Base-by-base conservation (phyloP, 1,284 basidiomycete species). In the Cronartium quercuum region DNA sequence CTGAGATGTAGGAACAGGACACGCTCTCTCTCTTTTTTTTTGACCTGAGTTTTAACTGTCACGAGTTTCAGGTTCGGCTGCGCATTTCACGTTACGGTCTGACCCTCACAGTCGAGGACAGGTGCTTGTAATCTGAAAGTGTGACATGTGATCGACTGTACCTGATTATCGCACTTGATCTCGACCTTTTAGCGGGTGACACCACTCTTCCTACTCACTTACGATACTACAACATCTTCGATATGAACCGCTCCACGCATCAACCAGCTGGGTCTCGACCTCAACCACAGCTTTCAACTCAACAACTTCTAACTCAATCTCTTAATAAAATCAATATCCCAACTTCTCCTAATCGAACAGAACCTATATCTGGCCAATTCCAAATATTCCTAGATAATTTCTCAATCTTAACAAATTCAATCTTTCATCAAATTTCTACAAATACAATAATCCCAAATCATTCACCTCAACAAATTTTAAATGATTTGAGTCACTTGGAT, bases 371-470 rank as follows among this genome's bases (percentile, higher is more conserved):
- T 24, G 21, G 24, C 18, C 69, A 73, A 40, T 73, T 73, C 51
- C 47, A 66, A 58, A 44, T 29, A 12, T 73, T 73, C 47, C 42
- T 73, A 2, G n/a, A 29, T 24, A 41, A 55, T 47, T 73, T 64
- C 47, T 38, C 64, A n/a, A 61, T 24, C 24, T 64, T 73, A 35
- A 65, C 38, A 5, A 42, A 73, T 47, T 38, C 69, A 42, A 60
- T 66, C 69, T 73, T 73, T 62, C 38, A 13, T 41, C 69, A 65
- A 47, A 73, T 57, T 29, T 41, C 62, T 9, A 57, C 69, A 3
- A 34, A 37, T 37, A 24, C 6, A 55, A 47, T 12, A 7, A 44
- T n/a, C 47, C 63, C 12, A 64, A 42, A 34, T 51, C 69, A 13
- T 51, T 41, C 35, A 24, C 69, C 47, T 38, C 61, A 65, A 40